These are phyloP conservation scores for Pisolithus tinctorius DNA, from an alignment of 768 basidiomycete genomes.

Conservation along the genomic window DNA sequence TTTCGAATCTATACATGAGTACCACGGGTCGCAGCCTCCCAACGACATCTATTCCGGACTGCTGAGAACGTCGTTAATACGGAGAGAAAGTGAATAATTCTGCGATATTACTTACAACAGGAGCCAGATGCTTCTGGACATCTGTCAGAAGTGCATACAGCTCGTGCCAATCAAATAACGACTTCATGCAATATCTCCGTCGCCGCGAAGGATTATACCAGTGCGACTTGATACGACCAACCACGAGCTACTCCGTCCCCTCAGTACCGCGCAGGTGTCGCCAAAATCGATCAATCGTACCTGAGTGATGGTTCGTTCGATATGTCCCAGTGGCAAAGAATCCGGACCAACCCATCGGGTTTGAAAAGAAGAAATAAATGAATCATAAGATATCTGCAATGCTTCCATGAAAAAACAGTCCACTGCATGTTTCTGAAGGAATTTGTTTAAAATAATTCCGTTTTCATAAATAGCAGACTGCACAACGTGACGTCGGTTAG, in stretches of 20 bases:
- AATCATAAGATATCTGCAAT: constrained; percentile 47
- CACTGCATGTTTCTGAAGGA: constrained; percentile 47
- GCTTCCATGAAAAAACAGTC: constrained; percentile 62
- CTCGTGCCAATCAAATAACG: constrained; percentile 58
- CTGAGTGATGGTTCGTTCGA: constrained; percentile 34
- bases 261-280: neutral
- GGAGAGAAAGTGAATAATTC: neutral
- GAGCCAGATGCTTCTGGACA: constrained; percentile 14
- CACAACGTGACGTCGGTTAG: constrained; percentile 2
- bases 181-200: constrained; percentile 58
- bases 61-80: constrained; percentile 4
- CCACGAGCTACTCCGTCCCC: constrained; percentile 40
- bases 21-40: constrained; percentile 26
- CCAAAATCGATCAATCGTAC: constrained; percentile 13
- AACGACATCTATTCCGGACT: constrained; percentile 26
- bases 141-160: constrained; percentile 43
- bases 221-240: constrained; percentile 49
- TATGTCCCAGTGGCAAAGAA: constrained; percentile 33
- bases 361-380: constrained; percentile 33
- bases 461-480: constrained; percentile 54
- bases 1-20: constrained; percentile 51
- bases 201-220: constrained; percentile 68
- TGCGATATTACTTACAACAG: constrained; percentile 8
- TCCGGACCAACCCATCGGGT: constrained; percentile 33
- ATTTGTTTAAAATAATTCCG: constrained; percentile 46